A percentile compares a stretch with the other conserved stretches of the same genome.
These are phyloP conservation scores for Cichorium intybus DNA, from an alignment of 140 eudicot genomes.

Conservation along the genomic window DNA sequence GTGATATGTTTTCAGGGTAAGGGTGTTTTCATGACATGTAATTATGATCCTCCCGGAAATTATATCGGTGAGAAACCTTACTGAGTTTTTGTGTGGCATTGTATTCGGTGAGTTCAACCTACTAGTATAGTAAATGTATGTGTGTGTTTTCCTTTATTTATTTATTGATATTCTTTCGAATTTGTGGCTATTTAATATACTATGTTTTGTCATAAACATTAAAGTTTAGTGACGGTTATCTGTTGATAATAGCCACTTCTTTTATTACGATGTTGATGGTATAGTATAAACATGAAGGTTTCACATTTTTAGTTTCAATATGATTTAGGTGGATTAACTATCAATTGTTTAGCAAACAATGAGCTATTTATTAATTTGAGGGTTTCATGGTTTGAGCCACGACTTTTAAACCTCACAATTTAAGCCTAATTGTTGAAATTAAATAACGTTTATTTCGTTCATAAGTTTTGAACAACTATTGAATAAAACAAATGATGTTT, in stretches of 20 bases:
- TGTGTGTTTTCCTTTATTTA: not conserved
- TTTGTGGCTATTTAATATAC: not conserved
- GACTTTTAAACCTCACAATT: not conserved
- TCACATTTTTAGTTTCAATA: too few species aligned
- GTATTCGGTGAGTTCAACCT: not conserved
- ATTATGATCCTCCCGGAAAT: slow-evolving; percentile 89
- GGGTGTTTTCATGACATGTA: slow-evolving; percentile 73
- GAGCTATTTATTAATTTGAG: not conserved
- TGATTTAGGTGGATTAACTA: too few species aligned
- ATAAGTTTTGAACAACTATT: not conserved
- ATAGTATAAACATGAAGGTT: not conserved
- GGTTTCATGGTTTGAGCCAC: not conserved
- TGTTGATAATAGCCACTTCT: not conserved
- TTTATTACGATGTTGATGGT: not conserved
- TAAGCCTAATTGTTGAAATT: not conserved
- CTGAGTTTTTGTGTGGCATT: slow-evolving; percentile 23
- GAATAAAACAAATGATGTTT: not conserved
- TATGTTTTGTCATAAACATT: not conserved
- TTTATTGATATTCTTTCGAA: not conserved
- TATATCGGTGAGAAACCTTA: slow-evolving; percentile 82
- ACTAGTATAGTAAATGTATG: not conserved
- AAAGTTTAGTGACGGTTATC: not conserved
- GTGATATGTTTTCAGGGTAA: slow-evolving; percentile 49
- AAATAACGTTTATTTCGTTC: not conserved
- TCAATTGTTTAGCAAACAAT: not conserved